Conservation (phyloP, 2,329 filamentous ascomycete species). For the Colletotrichum plurivorum region DNA sequence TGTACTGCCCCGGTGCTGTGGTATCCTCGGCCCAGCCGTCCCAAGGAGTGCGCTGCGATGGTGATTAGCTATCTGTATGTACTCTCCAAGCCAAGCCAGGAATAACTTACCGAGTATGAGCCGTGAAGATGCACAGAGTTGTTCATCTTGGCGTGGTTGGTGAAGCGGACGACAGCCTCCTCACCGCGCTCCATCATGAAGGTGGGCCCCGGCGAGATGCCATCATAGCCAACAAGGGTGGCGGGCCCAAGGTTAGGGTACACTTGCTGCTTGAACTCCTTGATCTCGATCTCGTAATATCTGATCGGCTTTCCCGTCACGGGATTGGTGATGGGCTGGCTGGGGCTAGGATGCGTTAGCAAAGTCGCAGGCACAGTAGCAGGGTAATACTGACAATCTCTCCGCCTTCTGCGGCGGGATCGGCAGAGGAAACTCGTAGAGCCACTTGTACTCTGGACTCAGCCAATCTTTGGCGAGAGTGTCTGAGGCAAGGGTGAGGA, state of each 20-base stretch:
- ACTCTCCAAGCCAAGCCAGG: not conserved
- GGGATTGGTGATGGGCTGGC: constrained; percentile 43
- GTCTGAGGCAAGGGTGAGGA: constrained; percentile 33
- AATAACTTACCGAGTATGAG: constrained; percentile 53
- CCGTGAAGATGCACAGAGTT: constrained; percentile 65
- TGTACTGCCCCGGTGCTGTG: constrained; percentile 61
- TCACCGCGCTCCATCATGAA: constrained; percentile 60
- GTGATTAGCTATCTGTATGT: not conserved
- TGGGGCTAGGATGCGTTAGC: constrained; percentile 19
- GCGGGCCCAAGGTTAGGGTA: constrained; percentile 43
- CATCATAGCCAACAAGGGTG: constrained; percentile 60
- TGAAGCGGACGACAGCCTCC: constrained; percentile 64
- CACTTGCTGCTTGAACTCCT: constrained; percentile 43
- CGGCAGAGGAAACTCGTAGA: constrained; percentile 36
- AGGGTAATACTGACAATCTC: constrained; percentile 50
- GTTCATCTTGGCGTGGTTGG: constrained; percentile 57
- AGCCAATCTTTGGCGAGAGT: constrained; percentile 39
- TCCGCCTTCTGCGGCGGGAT: constrained; percentile 57
- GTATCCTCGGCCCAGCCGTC: constrained; percentile 67
- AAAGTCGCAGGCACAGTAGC: accelerated
- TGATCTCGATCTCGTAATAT: constrained; percentile 46
- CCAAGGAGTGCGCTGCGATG: constrained; percentile 52
- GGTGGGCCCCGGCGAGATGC: constrained; percentile 63
- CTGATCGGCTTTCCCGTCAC: constrained; percentile 51
- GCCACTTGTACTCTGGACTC: constrained; percentile 37